These are phyloP conservation scores for Chlamydomonas eustigma DNA, from an alignment of 139 green algal species.

Conservation along the genomic window DNA sequence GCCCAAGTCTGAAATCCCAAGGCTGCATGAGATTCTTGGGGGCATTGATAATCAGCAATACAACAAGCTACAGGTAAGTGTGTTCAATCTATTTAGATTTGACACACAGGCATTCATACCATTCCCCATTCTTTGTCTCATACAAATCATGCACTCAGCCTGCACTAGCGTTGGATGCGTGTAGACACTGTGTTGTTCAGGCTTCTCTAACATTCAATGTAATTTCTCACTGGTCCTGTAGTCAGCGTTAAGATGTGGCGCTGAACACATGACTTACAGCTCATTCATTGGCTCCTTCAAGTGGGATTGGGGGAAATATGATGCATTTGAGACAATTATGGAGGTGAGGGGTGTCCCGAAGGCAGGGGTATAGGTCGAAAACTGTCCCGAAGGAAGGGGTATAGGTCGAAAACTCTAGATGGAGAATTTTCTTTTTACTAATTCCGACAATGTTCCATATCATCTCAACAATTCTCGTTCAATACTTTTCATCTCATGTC, in stretches of 20 bases:
- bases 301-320: conserved; percentile 34
- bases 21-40: not conserved
- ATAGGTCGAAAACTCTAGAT: no score
- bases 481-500: no score
- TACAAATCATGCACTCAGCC: not conserved
- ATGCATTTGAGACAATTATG: conserved; percentile 42
- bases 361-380: no score
- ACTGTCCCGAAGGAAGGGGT: no score
- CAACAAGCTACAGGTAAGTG: not conserved
- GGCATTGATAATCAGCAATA: not conserved
- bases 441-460: no score
- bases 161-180: no score
- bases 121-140: not conserved
- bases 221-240: no score
- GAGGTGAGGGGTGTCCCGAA: conserved; percentile 17
- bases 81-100: not conserved
- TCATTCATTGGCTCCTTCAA: conserved; percentile 30
- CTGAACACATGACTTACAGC: conserved; percentile 36
- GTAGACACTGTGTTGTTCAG: no score
- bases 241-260: conserved; percentile 13
- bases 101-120: not conserved
- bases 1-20: conserved; percentile 20
- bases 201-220: no score
- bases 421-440: no score
- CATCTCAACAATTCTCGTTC: no score